Conservation (phyloP, 2,329 filamentous ascomycete genomes). For the Pseudovirgaria hyperparasitica region DNA sequence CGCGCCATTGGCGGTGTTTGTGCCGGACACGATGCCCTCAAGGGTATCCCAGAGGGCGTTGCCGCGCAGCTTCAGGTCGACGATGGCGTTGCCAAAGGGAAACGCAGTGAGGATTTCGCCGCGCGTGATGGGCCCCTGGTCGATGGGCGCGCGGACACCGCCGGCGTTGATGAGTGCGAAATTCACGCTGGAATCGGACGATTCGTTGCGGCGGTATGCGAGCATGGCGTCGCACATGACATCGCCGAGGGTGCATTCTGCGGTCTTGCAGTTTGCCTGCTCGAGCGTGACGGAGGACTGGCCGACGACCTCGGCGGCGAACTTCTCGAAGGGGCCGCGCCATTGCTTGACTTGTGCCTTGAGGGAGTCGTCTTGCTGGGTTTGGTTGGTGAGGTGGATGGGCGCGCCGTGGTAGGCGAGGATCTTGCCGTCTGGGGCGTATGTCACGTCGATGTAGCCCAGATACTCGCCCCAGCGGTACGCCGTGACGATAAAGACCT, state of each 20-base stretch:
- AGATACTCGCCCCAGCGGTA: constrained; percentile 59
- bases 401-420: constrained; percentile 51
- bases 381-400: constrained; percentile 51
- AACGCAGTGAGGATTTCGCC: constrained; percentile 52
- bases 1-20: constrained; percentile 42
- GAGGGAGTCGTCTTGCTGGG: constrained; percentile 41
- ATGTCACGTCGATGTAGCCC: constrained; percentile 54
- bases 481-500: constrained; percentile 56
- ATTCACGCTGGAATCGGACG: constrained; percentile 29
- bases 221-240: constrained; percentile 43
- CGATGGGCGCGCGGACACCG: constrained; percentile 51
- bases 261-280: constrained; percentile 43
- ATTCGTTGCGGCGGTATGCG: constrained; percentile 41
- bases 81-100: constrained; percentile 53
- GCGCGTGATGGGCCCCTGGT: constrained; percentile 47
- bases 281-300: constrained; percentile 42
- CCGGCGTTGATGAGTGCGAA: constrained; percentile 53
- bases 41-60: constrained; percentile 43
- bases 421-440: constrained; percentile 47
- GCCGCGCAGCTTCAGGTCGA: constrained; percentile 43
- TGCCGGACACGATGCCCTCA: constrained; percentile 43
- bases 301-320: constrained; percentile 45
- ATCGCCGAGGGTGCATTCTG: constrained; percentile 40
- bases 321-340: constrained; percentile 49
- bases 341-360: constrained; percentile 47